phyloP scores from a whole-genome alignment of 1,284 basidiomycete species.

The Marasmius sp. region DNA sequence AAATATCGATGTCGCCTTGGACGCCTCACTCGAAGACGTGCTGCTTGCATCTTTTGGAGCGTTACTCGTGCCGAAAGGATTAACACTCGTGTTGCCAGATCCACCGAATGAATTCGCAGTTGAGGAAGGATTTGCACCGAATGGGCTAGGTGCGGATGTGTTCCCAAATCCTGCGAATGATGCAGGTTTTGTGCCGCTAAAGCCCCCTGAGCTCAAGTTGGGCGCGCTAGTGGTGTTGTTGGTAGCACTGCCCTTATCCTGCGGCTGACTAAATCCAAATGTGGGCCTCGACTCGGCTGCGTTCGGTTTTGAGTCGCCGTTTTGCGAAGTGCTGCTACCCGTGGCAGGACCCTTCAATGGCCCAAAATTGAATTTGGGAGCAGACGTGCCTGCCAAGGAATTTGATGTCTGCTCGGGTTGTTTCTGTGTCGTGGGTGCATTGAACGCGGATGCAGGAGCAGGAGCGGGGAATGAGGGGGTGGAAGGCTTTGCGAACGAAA shows the following conservation, averaged over 20 bases:
- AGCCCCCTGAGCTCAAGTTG: conserved; percentile 11
- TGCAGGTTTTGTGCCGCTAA: neutral
- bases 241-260: neutral
- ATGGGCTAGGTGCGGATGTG: neutral
- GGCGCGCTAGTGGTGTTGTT: neutral
- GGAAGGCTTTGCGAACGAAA: conserved; percentile 4
- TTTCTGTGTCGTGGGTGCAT: neutral
- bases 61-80: neutral
- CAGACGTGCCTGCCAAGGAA: neutral
- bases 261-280: neutral
- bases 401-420: neutral
- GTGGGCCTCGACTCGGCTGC: neutral
- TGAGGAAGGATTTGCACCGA: neutral
- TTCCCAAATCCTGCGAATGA: neutral
- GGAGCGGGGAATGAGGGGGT: neutral
- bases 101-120: neutral
- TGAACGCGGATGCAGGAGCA: neutral
- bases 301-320: neutral
- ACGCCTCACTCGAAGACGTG: neutral
- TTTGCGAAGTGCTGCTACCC: neutral
- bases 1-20: conserved; percentile 1
- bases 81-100: neutral
- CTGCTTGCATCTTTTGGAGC: neutral
- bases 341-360: neutral
- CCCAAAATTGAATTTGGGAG: conserved; percentile 2